A percentile compares a stretch with the other conserved stretches of the same genome.
Evolutionary conservation across 768 basidiomycete genomes (phyloP).

Genomic region (Vishniacozyma victoriae): DNA sequence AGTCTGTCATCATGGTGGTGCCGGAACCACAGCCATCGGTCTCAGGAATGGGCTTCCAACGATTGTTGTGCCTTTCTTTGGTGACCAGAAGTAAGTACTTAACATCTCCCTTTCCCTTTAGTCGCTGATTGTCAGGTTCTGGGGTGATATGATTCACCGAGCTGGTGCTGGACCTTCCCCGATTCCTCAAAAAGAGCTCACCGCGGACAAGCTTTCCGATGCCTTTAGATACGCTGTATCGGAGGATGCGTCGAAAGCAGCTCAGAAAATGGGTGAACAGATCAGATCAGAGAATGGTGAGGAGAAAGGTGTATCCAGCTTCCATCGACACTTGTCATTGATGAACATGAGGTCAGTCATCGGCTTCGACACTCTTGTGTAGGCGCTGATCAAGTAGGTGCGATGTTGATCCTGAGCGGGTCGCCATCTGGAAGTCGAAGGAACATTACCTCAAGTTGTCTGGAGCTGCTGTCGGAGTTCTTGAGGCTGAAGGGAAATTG

Average conservation of each 20-base stretch:
- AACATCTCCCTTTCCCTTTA: neutral
- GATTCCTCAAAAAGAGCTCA: conserved; percentile 56
- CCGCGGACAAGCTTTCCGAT: conserved; percentile 53
- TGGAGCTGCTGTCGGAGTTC: conserved; percentile 54
- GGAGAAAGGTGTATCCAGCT: conserved; percentile 49
- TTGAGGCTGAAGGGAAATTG: conserved; percentile 52
- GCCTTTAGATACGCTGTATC: conserved; percentile 54
- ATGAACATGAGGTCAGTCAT: conserved; percentile 53
- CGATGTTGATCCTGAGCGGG: conserved; percentile 54
- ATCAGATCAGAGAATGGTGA: conserved; percentile 51
- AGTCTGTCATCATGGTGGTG: conserved; percentile 60
- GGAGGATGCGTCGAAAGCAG: conserved; percentile 51
- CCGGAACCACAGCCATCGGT: conserved; percentile 63
- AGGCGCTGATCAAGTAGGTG: conserved; percentile 46
- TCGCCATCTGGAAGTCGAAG: conserved; percentile 59
- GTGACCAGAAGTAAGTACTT: conserved; percentile 52
- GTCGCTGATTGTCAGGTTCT: conserved; percentile 18
- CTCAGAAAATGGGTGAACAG: conserved; percentile 51
- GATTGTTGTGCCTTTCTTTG: conserved; percentile 62
- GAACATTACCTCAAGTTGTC: conserved; percentile 53
- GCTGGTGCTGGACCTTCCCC: conserved; percentile 61
- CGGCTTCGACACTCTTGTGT: neutral
- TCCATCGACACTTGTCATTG: conserved; percentile 57
- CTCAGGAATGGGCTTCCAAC: conserved; percentile 59
- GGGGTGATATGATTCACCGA: conserved; percentile 60